Base-by-base conservation (phyloP, 2,329 filamentous ascomycete genomes). In the Diaporthe citriasiana region DNA sequence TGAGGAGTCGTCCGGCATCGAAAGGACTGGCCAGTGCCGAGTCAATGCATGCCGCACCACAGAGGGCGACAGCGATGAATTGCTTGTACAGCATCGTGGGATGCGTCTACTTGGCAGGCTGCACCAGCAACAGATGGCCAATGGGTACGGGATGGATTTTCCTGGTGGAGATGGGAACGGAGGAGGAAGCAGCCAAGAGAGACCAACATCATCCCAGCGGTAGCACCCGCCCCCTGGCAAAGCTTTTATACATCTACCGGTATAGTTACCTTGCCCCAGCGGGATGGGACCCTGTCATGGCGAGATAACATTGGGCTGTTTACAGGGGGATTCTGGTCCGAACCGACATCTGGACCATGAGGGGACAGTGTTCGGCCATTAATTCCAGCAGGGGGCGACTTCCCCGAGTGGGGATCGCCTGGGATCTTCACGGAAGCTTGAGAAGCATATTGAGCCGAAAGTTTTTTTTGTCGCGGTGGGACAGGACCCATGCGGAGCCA, bases 71-170 rank as follows among this genome's bases (percentile, higher is more conserved):
- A 27, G 63, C 63, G n/a, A 68, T 17, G n/a, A 68, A 10, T 40
- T 68, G 47, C 71, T 30, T 73, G 50, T 60, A 71, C 60, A 70
- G 57, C 51, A 70, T 74, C 59, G 69, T 71, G 30, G 55, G 50
- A 66, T 57, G 66, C 38, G 72, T 71, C 38, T 9, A 51, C 63
- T 40, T 68, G 45, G 45, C 47, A 66, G 53, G 63, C 45, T 53
- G 8, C 33, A 68, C 63, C 47, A 22, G n/a, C 35, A 3, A 27
- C 8, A 66, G 19, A 38, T 8, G n/a, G 22, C 47, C 45, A 1
- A 51, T 13, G 25, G 13, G 42, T 10, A 6, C 27, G n/a, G 3
- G 45, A 30, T 22, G 45, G n/a, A 19, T 35, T 19, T 19, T 33
- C 4, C 63, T 38, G 38, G 63, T 68, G 47, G 47, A 22, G 47